Conservation (phyloP, 805 yeast species). For the Pichia pseudocactophila region DNA sequence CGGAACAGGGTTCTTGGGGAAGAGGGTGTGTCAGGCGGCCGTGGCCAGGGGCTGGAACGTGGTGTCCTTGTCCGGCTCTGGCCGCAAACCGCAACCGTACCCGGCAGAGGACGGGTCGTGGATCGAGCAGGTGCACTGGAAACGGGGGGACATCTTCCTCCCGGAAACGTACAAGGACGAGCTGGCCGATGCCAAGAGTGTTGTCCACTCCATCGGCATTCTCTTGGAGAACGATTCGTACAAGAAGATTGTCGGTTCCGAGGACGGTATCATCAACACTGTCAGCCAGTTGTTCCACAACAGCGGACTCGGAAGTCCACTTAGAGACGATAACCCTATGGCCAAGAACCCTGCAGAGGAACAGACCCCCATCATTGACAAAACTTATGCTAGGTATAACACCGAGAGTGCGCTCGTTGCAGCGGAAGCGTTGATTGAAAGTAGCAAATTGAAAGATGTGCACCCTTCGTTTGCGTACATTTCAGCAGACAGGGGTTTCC, state of each 20-base stretch:
- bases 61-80: slow-evolving; percentile 51
- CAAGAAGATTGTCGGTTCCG: slow-evolving; percentile 41
- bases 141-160: slow-evolving; percentile 56
- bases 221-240: slow-evolving; percentile 61
- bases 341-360: slow-evolving; percentile 27
- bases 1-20: slow-evolving; percentile 78
- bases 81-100: slow-evolving; percentile 37
- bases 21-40: slow-evolving; percentile 61
- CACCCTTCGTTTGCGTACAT: slow-evolving; percentile 53
- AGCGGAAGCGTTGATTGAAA: slow-evolving; percentile 43
- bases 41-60: slow-evolving; percentile 56
- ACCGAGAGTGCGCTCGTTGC: slow-evolving; percentile 57
- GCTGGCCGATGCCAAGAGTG: slow-evolving; percentile 46
- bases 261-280: slow-evolving; percentile 24
- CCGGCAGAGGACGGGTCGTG: slow-evolving; percentile 31
- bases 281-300: slow-evolving; percentile 25
- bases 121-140: slow-evolving; percentile 57
- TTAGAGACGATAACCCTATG: slow-evolving; percentile 59
- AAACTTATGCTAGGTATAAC: slow-evolving; percentile 56
- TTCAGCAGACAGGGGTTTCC: slow-evolving; percentile 70
- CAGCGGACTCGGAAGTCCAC: neutral
- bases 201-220: slow-evolving; percentile 79
- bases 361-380: slow-evolving; percentile 22
- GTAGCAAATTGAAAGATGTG: slow-evolving; percentile 4
- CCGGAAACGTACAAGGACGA: slow-evolving; percentile 46